phyloP scores from a whole-genome alignment of 805 yeast species.

The Cyberlindnera maclurae region DNA sequence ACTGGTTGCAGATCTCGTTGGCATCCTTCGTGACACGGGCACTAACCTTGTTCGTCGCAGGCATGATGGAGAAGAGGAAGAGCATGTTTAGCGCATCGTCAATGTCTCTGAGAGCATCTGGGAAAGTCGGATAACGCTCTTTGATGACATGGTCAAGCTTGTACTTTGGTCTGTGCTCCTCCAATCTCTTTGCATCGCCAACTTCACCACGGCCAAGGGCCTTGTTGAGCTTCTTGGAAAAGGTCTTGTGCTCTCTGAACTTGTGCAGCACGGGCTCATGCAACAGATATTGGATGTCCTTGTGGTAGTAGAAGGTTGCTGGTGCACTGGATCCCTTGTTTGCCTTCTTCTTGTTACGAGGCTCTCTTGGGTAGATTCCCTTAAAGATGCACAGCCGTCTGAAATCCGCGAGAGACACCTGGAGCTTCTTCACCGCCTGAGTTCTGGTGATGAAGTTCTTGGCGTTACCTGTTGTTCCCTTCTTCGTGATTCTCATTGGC shows the following conservation, averaged over 20 bases:
- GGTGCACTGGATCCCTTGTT: constrained; percentile 98
- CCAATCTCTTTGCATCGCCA: constrained; percentile 79
- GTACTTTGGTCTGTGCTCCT: constrained; percentile 73
- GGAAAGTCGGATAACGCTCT: constrained; percentile 91
- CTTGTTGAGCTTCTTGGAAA: constrained; percentile 81
- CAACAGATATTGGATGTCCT: constrained; percentile 89
- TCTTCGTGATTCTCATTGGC: constrained; percentile 50
- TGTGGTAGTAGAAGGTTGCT: constrained; percentile 85
- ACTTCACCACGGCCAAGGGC: constrained; percentile 92
- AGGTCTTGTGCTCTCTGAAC: constrained; percentile 93
- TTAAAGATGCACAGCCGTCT: constrained; percentile 95
- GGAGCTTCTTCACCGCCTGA: constrained; percentile 87
- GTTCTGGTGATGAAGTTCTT: constrained; percentile 89
- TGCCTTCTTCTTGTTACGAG: constrained; percentile 91
- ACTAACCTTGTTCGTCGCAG: constrained; percentile 80
- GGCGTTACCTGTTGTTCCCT: constrained; percentile 81
- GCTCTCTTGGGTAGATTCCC: constrained; percentile 96
- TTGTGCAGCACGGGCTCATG: constrained; percentile 91
- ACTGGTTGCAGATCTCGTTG: constrained; percentile 78
- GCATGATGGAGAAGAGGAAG: constrained; percentile 89
- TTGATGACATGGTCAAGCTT: constrained; percentile 85
- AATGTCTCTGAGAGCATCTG: constrained; percentile 86
- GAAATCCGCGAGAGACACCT: constrained; percentile 92
- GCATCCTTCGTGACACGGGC: constrained; percentile 85
- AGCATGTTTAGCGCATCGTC: constrained; percentile 96